Conservation (phyloP, 2,329 filamentous ascomycete species). For the Dactylellina haptotyla region DNA sequence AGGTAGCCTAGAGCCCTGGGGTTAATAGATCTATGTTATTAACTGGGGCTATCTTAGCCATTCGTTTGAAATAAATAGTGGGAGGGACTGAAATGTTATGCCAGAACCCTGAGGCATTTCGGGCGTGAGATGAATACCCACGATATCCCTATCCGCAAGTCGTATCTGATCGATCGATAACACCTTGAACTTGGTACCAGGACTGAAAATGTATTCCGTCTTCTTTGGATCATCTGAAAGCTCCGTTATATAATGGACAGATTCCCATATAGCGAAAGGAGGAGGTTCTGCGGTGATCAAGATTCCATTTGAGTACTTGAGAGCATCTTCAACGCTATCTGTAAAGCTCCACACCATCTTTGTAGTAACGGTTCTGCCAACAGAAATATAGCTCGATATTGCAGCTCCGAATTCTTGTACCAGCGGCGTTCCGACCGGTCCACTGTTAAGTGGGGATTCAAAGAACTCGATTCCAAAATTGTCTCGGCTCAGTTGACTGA, state of each 20-base stretch:
- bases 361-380: slow-evolving; percentile 14
- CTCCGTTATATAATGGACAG: background rate
- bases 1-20: no score
- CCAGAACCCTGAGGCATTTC: background rate
- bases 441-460: slow-evolving; percentile 24
- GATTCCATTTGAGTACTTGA: slow-evolving; percentile 29
- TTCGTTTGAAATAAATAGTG: slow-evolving; percentile 4
- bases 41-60: no score
- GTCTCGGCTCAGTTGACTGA: slow-evolving; percentile 10
- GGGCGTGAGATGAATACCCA: slow-evolving; percentile 1
- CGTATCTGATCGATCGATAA: slow-evolving; percentile 4
- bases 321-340: slow-evolving; percentile 9
- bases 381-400: background rate
- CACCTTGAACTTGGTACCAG: slow-evolving; percentile 16
- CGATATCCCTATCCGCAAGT: slow-evolving; percentile 2
- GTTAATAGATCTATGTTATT: no score
- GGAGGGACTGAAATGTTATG: background rate
- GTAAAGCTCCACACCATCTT: slow-evolving; percentile 41
- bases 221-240: slow-evolving; percentile 19
- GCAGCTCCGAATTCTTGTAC: background rate
- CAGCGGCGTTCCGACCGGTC: slow-evolving; percentile 6
- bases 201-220: slow-evolving; percentile 16
- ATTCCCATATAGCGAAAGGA: slow-evolving; percentile 13
- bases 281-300: background rate
- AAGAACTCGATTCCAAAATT: slow-evolving; percentile 28